Evolutionary conservation across 805 yeast genomes (phyloP), one percentile per base, ranked within the genome.

Genomic region (Lipomyces mesembrius): DNA sequence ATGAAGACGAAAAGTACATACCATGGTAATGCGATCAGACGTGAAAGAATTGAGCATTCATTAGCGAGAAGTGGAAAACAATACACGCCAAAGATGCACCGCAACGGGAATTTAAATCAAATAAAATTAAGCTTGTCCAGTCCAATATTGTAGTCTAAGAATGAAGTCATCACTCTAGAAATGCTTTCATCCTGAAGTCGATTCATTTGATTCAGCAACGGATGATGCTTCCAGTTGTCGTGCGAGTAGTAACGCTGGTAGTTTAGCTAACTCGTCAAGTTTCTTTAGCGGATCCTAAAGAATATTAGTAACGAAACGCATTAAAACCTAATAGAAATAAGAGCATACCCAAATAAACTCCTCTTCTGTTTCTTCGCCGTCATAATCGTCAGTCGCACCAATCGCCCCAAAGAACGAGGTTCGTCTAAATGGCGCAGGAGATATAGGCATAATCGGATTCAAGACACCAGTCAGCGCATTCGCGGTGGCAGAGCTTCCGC

Each of bases 221-320:
- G 39, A n/a, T 0, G 60, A 35, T 17, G 52, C 6, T 29, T 63
- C 61, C 49, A 62, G 5, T 27, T 62, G 69, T 49, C 60, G 62
- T 12, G 66, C 69, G 9, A 69, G 51, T 9, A 69, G 66, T 22
- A 56, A 22, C 20, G 72, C 68, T 9, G 72, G 72, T 46, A 69
- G 46, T 17, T 37, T 20, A 7, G 68, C 66, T 35, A 69, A 55
- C 60, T 69, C 70, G n/a, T 69, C 69, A 37, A 69, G 64, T 34
- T 69, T 68, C 37, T 59, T 25, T 7, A 39, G n/a, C 22, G 72
- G 72, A 59, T 69, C 69, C 72, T 60, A 57, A 5, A 14, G 12
- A 49, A 37, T n/a, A 25, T 60, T n/a, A 25, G 20, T 7, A 17
- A 27, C 3, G 20, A 51, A 17, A 17, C 11, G 32, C 11, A 29